Evolutionary conservation across 2,329 filamentous ascomycete species (phyloP).

Genomic region (Nannizzia gypsea): DNA sequence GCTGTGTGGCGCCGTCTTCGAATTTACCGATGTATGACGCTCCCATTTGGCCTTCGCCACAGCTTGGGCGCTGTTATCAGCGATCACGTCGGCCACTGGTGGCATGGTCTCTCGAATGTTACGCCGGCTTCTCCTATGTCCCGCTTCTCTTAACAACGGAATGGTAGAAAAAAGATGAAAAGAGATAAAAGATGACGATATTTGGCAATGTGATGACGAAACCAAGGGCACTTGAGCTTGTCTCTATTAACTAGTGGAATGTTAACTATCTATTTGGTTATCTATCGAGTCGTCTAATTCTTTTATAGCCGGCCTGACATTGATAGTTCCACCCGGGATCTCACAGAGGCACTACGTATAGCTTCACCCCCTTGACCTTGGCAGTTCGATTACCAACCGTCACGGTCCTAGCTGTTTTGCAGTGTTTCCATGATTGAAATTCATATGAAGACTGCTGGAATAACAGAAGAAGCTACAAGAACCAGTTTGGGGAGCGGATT

Average conservation of each 20-base stretch:
- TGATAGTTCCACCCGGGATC: background rate
- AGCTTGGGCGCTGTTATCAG: background rate
- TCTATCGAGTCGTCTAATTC: background rate
- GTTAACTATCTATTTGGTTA: background rate
- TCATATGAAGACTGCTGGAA: background rate
- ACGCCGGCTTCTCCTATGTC: background rate
- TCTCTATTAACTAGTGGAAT: too few relatives aligned
- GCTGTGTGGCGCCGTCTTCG: slow-evolving; percentile 1
- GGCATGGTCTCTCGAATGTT: background rate
- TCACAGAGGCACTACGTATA: background rate
- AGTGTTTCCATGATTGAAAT: background rate
- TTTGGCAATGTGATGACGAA: background rate
- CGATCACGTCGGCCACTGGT: background rate
- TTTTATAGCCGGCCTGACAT: background rate
- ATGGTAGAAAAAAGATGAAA: background rate
- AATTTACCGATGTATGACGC: background rate
- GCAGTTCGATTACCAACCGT: background rate
- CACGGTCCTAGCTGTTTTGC: background rate
- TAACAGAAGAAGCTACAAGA: background rate
- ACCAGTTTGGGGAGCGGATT: background rate
- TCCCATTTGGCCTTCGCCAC: background rate
- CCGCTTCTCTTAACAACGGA: background rate
- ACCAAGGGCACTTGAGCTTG: background rate
- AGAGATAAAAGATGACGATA: background rate
- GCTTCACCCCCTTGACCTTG: background rate